Evolutionary conservation across 2,329 filamentous ascomycete species (phyloP).

Genomic region (Triangularia verruculosa): DNA sequence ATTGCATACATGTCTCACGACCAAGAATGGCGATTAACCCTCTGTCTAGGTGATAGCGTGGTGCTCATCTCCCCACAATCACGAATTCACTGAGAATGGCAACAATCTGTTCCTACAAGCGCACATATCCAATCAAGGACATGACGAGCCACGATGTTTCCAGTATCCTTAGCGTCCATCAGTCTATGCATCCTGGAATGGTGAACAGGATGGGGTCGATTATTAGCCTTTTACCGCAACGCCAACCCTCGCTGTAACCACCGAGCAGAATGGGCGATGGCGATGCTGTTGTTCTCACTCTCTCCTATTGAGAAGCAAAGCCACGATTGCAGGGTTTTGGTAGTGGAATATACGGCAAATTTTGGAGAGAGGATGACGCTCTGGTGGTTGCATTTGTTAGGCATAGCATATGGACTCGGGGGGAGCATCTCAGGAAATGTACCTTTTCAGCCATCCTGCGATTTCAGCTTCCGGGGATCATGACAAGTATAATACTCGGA

Average conservation of each 20-base stretch:
- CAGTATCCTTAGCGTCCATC: background rate
- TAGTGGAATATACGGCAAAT: background rate
- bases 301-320: background rate
- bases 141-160: background rate
- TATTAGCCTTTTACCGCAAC: background rate
- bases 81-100: slow-evolving; percentile 20
- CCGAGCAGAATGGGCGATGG: background rate
- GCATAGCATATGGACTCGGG: background rate
- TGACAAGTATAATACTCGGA: background rate
- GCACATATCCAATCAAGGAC: background rate
- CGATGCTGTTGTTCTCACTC: background rate
- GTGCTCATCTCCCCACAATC: slow-evolving; percentile 31
- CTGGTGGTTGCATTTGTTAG: background rate
- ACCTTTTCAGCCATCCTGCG: background rate
- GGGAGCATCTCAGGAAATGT: background rate
- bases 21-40: background rate
- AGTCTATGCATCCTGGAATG: background rate
- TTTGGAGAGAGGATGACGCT: background rate
- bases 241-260: background rate
- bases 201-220: background rate
- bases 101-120: background rate
- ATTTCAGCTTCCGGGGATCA: background rate
- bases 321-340: background rate
- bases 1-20: background rate
- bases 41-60: slow-evolving; percentile 30